Base-by-base conservation (phyloP, 495 filamentous ascomycete genomes). In the Amniculicola lignicola region DNA sequence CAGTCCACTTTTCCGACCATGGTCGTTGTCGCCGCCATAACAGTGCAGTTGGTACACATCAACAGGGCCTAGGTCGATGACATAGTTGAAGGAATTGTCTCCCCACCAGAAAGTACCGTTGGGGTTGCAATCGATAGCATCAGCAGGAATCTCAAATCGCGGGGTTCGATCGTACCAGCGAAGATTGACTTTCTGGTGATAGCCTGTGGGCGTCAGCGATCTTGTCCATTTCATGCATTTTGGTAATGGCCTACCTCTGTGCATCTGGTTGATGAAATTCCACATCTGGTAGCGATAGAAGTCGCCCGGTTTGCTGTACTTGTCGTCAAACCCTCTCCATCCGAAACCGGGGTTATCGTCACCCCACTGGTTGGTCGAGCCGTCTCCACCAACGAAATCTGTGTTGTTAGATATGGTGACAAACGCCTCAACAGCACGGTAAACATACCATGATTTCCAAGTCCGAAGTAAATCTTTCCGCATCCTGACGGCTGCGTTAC, bases 261-360 rank as follows among this genome's bases (percentile, higher is more conserved):
- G 46, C 46, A 50, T 50, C 18, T 31, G 27, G 27, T 16, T 50
- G 15, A 50, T 50, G 29, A 36, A 50, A 29, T 50, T 50, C 46
- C 46, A 50, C 46, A 50, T 50, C 16, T 50, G 46, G 38, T 50
- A 50, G 3, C 46, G 46, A 31, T 36, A 50, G 25, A 15, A 21
- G 46, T 50, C 46, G 3, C 4, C 11, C 3, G 3, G 11, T 2
- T 4, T 4, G 2, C 28, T 19, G 10, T 18, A 15, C 29, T 7
- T 2, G 24, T 50, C 14, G 16, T 18, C 16, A 22, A 35, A 31
- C 14, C 25, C 11, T 25, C 46, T 14, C 3, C 11, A 50, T 36
- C 27, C 15, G 22, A 23, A 36, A n/a, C 6, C 3, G 12, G n/a
- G n/a, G n/a, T n/a, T n/a, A n/a, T n/a, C n/a, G n/a, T 12, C 25